Evolutionary conservation across 2,329 filamentous ascomycete species (phyloP).

Genomic region (Cercospora citrullina): DNA sequence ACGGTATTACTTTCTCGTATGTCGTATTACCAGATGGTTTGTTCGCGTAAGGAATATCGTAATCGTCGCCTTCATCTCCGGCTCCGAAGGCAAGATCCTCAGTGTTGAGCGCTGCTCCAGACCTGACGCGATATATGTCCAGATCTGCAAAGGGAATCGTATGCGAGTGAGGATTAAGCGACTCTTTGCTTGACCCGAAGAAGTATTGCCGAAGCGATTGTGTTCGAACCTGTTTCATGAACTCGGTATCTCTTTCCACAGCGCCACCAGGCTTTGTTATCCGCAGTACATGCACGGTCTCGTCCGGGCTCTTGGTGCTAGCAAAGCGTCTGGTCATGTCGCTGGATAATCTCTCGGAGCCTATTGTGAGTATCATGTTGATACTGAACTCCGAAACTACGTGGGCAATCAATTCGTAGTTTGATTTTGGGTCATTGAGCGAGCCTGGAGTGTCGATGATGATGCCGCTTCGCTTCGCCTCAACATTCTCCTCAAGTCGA

Average conservation of each 20-base stretch:
- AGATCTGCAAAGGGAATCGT: slow-evolving; percentile 75
- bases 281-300: slow-evolving; percentile 71
- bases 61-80: slow-evolving; percentile 51
- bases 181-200: slow-evolving; percentile 72
- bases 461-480: slow-evolving; percentile 71
- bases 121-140: slow-evolving; percentile 57
- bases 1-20: slow-evolving; percentile 59
- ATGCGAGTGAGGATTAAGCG: slow-evolving; percentile 84
- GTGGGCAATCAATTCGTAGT: slow-evolving; percentile 77
- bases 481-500: slow-evolving; percentile 72
- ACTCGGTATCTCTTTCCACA: slow-evolving; percentile 70
- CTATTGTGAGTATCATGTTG: slow-evolving; percentile 78
- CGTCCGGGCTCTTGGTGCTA: slow-evolving; percentile 53
- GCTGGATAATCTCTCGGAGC: slow-evolving; percentile 72
- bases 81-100: slow-evolving; percentile 38
- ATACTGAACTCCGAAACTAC: slow-evolving; percentile 68
- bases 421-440: slow-evolving; percentile 63
- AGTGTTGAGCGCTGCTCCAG: slow-evolving; percentile 19
- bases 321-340: slow-evolving; percentile 71
- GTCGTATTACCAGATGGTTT: slow-evolving; percentile 22
- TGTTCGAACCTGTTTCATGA: slow-evolving; percentile 72
- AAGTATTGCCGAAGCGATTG: slow-evolving; percentile 88
- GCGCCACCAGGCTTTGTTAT: slow-evolving; percentile 85
- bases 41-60: slow-evolving; percentile 43
- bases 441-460: slow-evolving; percentile 81